Conservation (phyloP, 2,329 filamentous ascomycete species). For the Botrytis medusae region DNA sequence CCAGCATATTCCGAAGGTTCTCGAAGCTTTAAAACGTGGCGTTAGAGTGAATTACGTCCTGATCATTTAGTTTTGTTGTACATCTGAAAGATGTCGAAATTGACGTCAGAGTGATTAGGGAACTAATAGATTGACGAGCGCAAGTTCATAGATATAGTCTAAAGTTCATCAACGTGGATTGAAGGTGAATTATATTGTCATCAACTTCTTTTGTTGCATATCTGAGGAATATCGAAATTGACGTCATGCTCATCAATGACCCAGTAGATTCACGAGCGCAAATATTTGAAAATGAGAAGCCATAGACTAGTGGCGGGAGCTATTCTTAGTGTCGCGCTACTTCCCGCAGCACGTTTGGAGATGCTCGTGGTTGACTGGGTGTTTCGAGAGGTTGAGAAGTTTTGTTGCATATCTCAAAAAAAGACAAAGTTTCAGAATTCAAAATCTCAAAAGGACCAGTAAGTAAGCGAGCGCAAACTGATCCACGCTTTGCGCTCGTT, state of each 20-base stretch:
- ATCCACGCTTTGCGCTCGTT: neutral
- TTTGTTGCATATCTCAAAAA: conserved; percentile 9
- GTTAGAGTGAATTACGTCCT: neutral
- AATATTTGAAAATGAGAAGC: neutral
- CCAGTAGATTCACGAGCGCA: conserved; percentile 9
- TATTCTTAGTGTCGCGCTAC: neutral
- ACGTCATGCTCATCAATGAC: neutral
- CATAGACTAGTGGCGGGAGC: neutral
- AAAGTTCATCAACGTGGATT: neutral
- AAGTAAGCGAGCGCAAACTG: neutral
- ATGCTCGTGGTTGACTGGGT: neutral
- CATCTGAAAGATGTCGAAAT: neutral
- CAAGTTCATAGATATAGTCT: neutral
- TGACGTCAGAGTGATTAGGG: neutral
- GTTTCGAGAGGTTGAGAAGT: neutral
- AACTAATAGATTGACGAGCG: neutral
- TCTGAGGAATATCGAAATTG: conserved; percentile 5
- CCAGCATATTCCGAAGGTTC: neutral
- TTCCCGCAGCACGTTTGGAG: neutral
- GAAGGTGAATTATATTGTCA: neutral
- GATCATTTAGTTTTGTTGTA: neutral
- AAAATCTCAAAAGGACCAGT: neutral
- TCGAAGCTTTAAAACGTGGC: neutral
- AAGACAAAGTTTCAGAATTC: neutral
- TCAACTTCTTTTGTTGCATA: neutral